Evolutionary conservation across 2,329 filamentous ascomycete genomes (phyloP).

Genomic region (Diaporthe sp.): DNA sequence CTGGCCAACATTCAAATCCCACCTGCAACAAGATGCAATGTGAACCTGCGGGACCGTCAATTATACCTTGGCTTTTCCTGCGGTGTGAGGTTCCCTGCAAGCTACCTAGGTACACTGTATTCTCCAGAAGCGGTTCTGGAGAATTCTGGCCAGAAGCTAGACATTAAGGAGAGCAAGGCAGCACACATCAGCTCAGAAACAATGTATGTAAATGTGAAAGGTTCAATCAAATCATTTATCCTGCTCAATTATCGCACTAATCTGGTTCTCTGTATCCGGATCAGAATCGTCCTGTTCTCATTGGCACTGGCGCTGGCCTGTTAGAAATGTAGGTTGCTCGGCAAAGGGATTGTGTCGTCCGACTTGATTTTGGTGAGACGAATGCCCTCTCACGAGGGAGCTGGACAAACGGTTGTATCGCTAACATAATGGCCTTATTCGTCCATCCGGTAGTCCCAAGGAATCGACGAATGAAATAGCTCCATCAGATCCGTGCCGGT

Average conservation of each 20-base stretch:
- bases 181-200: no score
- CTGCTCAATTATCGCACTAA: no score
- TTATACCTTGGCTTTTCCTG: background rate
- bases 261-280: no score
- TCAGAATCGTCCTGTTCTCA: no score
- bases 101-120: no score
- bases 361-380: background rate
- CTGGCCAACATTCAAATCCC: background rate
- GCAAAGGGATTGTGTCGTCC: background rate
- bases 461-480: conserved; percentile 16
- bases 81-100: background rate
- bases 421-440: background rate
- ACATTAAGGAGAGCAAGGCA: no score
- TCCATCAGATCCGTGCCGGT: conserved; percentile 17
- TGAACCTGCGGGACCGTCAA: background rate
- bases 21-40: background rate
- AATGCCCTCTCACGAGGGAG: background rate
- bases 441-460: conserved; percentile 19
- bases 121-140: no score
- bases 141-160: no score
- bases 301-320: no score
- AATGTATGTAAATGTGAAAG: no score
- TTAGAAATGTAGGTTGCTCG: background rate
- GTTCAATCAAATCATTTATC: no score
- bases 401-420: background rate